A percentile compares a stretch with the other conserved stretches of the same genome.
phyloP scores from a whole-genome alignment of 352 stramenopile genomes.

The Globisporangium sylvaticum region DNA sequence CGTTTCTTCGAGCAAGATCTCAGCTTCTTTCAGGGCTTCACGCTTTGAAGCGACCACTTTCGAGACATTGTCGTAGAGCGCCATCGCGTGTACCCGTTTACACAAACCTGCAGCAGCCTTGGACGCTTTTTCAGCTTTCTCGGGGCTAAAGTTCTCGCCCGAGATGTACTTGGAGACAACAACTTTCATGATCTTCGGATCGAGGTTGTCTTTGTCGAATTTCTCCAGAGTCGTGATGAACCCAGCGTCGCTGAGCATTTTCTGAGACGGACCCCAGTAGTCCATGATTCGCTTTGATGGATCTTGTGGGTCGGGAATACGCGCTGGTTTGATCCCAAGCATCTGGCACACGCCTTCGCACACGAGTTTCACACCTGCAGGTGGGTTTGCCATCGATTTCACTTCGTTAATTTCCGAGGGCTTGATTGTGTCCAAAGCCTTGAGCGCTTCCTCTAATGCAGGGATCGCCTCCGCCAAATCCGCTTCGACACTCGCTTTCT shows the following conservation, averaged over 20 bases:
- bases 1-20: constrained; percentile 83
- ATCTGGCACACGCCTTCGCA: constrained; percentile 94
- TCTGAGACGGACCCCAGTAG: constrained; percentile 92
- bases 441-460: constrained; percentile 90
- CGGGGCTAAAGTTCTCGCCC: constrained; percentile 89
- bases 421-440: constrained; percentile 91
- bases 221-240: constrained; percentile 92
- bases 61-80: constrained; percentile 91
- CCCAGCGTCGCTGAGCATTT: constrained; percentile 89
- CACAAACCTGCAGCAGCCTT: constrained; percentile 91
- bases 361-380: constrained; percentile 90
- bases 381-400: constrained; percentile 92
- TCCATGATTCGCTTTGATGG: constrained; percentile 93
- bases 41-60: constrained; percentile 93
- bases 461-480: constrained; percentile 93
- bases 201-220: constrained; percentile 88
- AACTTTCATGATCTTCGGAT: constrained; percentile 87
- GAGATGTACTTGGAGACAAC: constrained; percentile 89
- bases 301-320: constrained; percentile 90
- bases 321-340: constrained; percentile 89
- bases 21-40: constrained; percentile 79
- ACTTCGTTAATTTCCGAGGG: constrained; percentile 92
- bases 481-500: constrained; percentile 81
- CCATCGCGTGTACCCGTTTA: constrained; percentile 93
- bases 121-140: constrained; percentile 91